phyloP scores from a whole-genome alignment of 805 yeast genomes.

The Diddensiella transvaalensis region DNA sequence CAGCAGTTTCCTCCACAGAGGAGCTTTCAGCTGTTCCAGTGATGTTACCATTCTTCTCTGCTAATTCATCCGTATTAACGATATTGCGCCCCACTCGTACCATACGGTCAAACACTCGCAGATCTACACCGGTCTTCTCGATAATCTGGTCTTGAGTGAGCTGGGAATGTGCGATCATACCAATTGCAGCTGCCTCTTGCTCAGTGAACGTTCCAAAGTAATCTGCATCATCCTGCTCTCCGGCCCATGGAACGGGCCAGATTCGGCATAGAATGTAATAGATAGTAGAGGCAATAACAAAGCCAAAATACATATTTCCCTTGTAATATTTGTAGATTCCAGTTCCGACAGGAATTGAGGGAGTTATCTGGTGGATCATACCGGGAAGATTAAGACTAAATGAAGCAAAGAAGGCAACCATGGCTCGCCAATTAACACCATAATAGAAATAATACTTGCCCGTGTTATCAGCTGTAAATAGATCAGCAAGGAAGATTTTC shows the following conservation, averaged over 20 bases:
- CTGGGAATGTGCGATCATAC: slow-evolving; percentile 8
- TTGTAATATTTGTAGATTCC: slow-evolving; percentile 5
- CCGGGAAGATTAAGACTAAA: slow-evolving; percentile 19
- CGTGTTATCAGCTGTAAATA: slow-evolving; percentile 34
- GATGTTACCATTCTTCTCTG: too few relatives aligned
- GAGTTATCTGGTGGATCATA: slow-evolving; percentile 8
- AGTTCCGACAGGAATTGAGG: neutral
- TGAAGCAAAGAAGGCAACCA: slow-evolving; percentile 33
- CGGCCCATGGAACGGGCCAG: slow-evolving; percentile 38
- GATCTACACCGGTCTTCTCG: slow-evolving; percentile 8
- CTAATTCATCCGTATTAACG: neutral
- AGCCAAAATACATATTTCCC: slow-evolving; percentile 8
- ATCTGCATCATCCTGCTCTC: slow-evolving; percentile 36
- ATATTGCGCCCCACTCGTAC: slow-evolving; percentile 9
- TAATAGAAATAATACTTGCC: slow-evolving; percentile 43
- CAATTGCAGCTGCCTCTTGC: slow-evolving; percentile 13
- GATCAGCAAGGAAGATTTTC: slow-evolving; percentile 40
- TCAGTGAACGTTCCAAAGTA: slow-evolving; percentile 33
- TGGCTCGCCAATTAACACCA: slow-evolving; percentile 45
- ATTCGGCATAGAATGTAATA: slow-evolving; percentile 35
- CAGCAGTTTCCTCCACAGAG: too few relatives aligned
- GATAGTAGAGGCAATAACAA: slow-evolving; percentile 24
- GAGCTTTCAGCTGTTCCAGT: too few relatives aligned
- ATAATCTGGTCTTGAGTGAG: slow-evolving; percentile 5
- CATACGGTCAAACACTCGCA: slow-evolving; percentile 6